Conservation (phyloP, 2,329 filamentous ascomycete species). For the Microdochium paspali region DNA sequence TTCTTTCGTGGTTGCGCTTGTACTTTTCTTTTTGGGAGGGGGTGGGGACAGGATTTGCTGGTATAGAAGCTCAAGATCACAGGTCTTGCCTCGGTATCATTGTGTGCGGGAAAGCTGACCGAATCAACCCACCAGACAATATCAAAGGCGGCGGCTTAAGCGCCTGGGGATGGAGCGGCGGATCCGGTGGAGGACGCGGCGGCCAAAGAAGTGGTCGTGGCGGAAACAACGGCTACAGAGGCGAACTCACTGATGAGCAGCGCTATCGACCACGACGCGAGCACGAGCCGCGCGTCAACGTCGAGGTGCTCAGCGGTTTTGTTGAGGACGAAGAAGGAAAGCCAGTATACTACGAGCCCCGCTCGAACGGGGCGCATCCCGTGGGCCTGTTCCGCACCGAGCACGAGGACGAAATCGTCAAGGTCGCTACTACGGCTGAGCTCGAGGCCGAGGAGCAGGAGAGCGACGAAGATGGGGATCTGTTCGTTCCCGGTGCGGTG, state of each 20-base stretch:
- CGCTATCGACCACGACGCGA: slow-evolving; percentile 31
- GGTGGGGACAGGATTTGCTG: no score
- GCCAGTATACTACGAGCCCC: slow-evolving; percentile 29
- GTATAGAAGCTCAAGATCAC: no score
- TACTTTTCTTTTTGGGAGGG: neutral
- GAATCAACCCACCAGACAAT: slow-evolving; percentile 12
- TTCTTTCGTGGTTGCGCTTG: neutral
- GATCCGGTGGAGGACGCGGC: slow-evolving; percentile 6
- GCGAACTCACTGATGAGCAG: slow-evolving; percentile 12
- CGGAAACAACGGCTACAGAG: slow-evolving; percentile 13
- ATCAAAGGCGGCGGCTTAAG: slow-evolving; percentile 7
- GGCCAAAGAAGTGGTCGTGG: slow-evolving; percentile 8
- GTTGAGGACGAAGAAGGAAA: slow-evolving; percentile 31
- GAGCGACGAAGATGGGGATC: slow-evolving; percentile 31
- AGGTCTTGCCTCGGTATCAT: no score
- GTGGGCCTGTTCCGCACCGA: slow-evolving; percentile 47
- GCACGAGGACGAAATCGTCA: slow-evolving; percentile 42
- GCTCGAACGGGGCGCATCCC: slow-evolving; percentile 29
- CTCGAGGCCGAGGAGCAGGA: slow-evolving; percentile 42
- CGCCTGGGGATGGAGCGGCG: slow-evolving; percentile 8
- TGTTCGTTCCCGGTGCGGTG: slow-evolving; percentile 25
- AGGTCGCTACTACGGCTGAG: slow-evolving; percentile 47
- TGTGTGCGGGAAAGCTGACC: slow-evolving; percentile 1
- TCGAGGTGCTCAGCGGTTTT: slow-evolving; percentile 41
- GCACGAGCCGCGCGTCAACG: slow-evolving; percentile 42